Evolutionary conservation across 805 yeast genomes (phyloP).

Genomic region (Wickerhamomyces subpelliculosus): DNA sequence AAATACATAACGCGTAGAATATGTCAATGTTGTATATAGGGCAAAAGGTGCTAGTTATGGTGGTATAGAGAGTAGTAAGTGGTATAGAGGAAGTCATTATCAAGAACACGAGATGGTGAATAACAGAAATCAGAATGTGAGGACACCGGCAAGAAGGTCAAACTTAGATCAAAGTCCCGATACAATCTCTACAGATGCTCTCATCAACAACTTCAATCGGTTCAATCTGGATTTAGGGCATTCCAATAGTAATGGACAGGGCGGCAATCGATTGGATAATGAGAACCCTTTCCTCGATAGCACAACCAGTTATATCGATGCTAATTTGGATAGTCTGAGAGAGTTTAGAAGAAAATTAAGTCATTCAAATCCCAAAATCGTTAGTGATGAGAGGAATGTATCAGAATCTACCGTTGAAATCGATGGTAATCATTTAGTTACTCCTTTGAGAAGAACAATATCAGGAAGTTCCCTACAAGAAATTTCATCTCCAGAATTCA

Average conservation of each 20-base stretch:
- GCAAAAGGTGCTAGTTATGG: too few relatives aligned
- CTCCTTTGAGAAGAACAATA: slow-evolving; percentile 15
- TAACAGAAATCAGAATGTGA: too few relatives aligned
- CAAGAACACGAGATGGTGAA: background rate
- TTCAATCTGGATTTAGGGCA: too few relatives aligned
- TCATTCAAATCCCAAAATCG: too few relatives aligned
- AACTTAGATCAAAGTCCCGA: background rate
- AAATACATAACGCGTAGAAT: too few relatives aligned
- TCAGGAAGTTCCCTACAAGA: slow-evolving; percentile 17
- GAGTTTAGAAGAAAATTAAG: too few relatives aligned
- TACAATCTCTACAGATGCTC: background rate
- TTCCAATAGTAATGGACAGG: background rate
- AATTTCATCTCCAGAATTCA: background rate
- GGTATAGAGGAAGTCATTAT: too few relatives aligned
- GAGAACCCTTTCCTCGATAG: background rate
- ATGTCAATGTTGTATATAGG: too few relatives aligned
- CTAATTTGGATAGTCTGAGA: too few relatives aligned
- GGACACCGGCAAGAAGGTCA: too few relatives aligned
- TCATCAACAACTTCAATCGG: background rate
- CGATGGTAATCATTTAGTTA: slow-evolving; percentile 5
- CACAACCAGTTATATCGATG: background rate
- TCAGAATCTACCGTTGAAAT: slow-evolving; percentile 17
- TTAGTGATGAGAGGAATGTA: too few relatives aligned
- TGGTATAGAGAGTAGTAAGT: too few relatives aligned
- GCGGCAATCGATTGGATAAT: background rate